A percentile compares a stretch with the other conserved stretches of the same genome.
Conservation (phyloP, 106 monocot species). For the Ottelia alismoides region DNA sequence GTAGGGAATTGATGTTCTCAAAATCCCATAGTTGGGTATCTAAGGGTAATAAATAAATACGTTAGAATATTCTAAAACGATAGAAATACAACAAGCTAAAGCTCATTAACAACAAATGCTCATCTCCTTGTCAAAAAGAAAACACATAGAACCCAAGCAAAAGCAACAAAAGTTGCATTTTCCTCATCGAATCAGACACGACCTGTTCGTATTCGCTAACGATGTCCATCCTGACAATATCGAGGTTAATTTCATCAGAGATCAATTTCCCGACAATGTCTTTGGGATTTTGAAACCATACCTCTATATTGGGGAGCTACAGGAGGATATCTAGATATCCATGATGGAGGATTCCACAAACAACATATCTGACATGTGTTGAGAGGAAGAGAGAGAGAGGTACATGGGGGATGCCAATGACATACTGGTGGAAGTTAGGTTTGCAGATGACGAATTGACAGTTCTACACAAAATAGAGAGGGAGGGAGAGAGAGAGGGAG, state of each 20-base stretch:
- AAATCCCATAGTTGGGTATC: conserved; percentile 97
- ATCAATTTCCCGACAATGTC: conserved; percentile 83
- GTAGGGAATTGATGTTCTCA: conserved; percentile 87
- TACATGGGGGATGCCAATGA: conserved; percentile 86
- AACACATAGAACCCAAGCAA: no score
- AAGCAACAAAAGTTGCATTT: no score
- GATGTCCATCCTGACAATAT: conserved; percentile 86
- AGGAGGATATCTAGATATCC: not conserved
- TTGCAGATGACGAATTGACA: conserved; percentile 82
- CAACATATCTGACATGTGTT: no score
- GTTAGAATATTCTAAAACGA: no score
- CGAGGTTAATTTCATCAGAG: conserved; percentile 88
- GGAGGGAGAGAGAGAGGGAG: no score
- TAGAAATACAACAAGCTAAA: no score
- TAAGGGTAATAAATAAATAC: no score
- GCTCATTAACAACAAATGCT: conserved; percentile 77
- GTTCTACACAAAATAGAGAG: conserved; percentile 32
- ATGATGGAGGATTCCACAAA: not conserved
- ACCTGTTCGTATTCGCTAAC: conserved; percentile 85
- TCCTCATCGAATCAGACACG: no score
- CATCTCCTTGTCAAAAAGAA: conserved; percentile 40
- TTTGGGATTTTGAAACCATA: conserved; percentile 96
- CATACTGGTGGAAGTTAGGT: conserved; percentile 83
- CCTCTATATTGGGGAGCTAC: conserved; percentile 86
- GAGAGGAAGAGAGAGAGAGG: no score